Base-by-base conservation (phyloP, 805 yeast species). In the Candida mattraensis region DNA sequence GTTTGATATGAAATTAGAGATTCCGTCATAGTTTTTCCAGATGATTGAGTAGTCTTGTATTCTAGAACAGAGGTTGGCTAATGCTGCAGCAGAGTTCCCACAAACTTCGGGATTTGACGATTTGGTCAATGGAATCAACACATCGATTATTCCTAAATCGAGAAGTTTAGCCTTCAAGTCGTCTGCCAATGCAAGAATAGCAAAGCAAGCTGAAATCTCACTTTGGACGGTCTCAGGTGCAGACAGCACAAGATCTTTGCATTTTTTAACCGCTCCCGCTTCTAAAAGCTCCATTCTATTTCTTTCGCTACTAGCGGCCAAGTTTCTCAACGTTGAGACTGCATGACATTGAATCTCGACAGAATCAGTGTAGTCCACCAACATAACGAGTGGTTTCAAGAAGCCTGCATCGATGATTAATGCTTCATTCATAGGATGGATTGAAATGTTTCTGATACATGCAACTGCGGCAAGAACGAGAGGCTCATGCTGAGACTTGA, bases 331-430 rank as follows among this genome's bases (percentile, higher is more conserved):
- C 7, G 98, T 89, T 2, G 97, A 89, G 18, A 93, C 96, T 2
- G 98, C 94, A 64, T 93, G 99, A 60, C 99, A 93, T 67, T 91
- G 96, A 47, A 93, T 91, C 66, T 93, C 99, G 60, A 91, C 96
- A 48, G 86, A 84, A 53, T 87, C 95, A 33, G 78, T 76, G 60
- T 82, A 86, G 58, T 83, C 89, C 48, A 93, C 77, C 42, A 93
- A 69, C 7, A 80, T 75, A 12, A 93, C 96, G 50, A 93, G 74
- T 7, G 99, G 98, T 54, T 82, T 80, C 54, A 93, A 72, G 66
- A 93, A 93, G 1, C 99, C 99, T 5, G 98, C 96, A 47, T 93
- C 97, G 37, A 93, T 93, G 30, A 93, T 93, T 39, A 93, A 71
- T 11, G 94, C 91, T 68, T 93, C 99, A 61, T 93, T 93, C 62